These are phyloP conservation scores for Eucalyptus albens DNA, from an alignment of 345 rosid species.

Conservation along the genomic window DNA sequence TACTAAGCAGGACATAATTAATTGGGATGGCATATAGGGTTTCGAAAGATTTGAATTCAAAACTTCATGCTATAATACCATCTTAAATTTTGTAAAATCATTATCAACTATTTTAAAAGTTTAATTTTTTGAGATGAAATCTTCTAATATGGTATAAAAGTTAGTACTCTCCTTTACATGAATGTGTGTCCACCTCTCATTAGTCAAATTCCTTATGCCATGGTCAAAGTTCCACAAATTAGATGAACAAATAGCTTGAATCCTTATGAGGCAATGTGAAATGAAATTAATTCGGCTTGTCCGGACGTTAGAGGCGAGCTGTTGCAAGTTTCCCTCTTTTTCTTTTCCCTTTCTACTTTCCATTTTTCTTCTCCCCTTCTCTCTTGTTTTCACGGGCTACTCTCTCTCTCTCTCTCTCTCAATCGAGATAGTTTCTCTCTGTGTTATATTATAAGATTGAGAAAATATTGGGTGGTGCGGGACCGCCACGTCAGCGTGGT, in stretches of 20 bases:
- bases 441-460: too few relatives aligned
- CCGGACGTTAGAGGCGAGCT: rapidly evolving
- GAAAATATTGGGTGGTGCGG: too few relatives aligned
- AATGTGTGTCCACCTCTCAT: neutral
- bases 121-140: too few relatives aligned
- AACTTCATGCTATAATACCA: too few relatives aligned
- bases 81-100: neutral
- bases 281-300: neutral
- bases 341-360: neutral
- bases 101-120: too few relatives aligned
- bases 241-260: neutral
- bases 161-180: too few relatives aligned
- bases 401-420: too few relatives aligned
- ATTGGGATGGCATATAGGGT: neutral
- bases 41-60: too few relatives aligned
- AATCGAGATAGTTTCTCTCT: too few relatives aligned
- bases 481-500: too few relatives aligned
- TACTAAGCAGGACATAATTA: neutral
- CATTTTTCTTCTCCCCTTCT: neutral
- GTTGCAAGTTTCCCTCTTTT: neutral
- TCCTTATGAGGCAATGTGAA: neutral
- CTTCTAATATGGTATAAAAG: too few relatives aligned
- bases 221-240: neutral
- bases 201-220: neutral
- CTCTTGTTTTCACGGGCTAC: too few relatives aligned